Evolutionary conservation across 2,329 filamentous ascomycete genomes (phyloP).

Genomic region (Fusarium pseudoanthophilum): DNA sequence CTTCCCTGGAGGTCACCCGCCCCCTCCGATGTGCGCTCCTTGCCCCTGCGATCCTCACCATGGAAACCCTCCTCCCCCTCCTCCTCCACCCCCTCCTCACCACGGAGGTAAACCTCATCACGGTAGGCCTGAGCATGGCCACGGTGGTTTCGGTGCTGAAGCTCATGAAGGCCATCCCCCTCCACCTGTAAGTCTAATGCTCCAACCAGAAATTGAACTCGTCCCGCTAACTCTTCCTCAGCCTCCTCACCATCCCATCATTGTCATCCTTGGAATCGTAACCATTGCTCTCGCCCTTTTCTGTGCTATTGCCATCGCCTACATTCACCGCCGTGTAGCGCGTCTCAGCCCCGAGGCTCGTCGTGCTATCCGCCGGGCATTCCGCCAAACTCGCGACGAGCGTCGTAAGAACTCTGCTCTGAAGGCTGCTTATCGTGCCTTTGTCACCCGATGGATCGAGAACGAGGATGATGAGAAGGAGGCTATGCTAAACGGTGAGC

Average conservation of each 20-base stretch:
- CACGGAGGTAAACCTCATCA: conserved; percentile 36
- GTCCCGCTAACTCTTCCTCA: conserved; percentile 4
- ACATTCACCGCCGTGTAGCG: conserved; percentile 38
- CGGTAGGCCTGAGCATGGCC: conserved; percentile 38
- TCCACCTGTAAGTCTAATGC: conserved; percentile 34
- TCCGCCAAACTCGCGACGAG: conserved; percentile 41
- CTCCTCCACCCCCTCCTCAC: conserved; percentile 42
- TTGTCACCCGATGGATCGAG: conserved; percentile 46
- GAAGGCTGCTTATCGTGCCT: conserved; percentile 44
- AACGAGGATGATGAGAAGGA: conserved; percentile 40
- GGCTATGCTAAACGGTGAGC: conserved; percentile 32
- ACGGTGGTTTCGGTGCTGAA: conserved; percentile 19
- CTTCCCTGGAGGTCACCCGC: conserved; percentile 39
- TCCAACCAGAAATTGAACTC: not conserved
- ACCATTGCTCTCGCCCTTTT: conserved; percentile 42
- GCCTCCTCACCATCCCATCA: conserved; percentile 27
- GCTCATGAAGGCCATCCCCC: conserved; percentile 19
- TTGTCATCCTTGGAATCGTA: conserved; percentile 42
- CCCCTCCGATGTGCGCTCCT: conserved; percentile 13
- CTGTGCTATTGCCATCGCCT: conserved; percentile 39
- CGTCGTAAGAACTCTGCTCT: conserved; percentile 44
- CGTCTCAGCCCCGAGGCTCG: conserved; percentile 33
- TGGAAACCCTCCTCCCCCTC: conserved; percentile 30
- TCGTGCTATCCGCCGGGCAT: conserved; percentile 40
- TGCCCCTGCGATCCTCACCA: conserved; percentile 25